Evolutionary conservation across 257 asterid genomes (phyloP), one percentile per base, ranked within the genome.

Genomic region (Thymus quinquecostatus): DNA sequence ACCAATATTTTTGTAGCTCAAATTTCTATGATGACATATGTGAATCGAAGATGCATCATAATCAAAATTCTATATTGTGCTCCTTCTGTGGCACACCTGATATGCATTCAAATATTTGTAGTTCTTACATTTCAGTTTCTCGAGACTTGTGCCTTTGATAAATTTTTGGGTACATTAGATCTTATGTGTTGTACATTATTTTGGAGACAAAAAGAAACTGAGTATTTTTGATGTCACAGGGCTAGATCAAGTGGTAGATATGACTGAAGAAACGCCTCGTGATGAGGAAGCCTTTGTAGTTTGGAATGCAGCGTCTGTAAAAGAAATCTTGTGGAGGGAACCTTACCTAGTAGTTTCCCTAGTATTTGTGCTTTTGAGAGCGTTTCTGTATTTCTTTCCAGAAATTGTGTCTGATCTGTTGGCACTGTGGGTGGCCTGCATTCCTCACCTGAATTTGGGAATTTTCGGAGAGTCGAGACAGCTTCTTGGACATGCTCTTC

Each of bases 401-500:
- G 80, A 77, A 75, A 76, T 78, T 61, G 70, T 72, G 41, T 76
- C 86, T 68, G 82, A 53, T 60, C 8, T 84, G 12, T 62, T 74
- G 57, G 84, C 84, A 66, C n/a, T 89, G 53, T 92, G 96, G 97
- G 80, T 71, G 34, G 84, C 90, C 38, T 82, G 82, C 81, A 68
- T 84, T 49, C 92, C 93, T 53, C 93, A 72, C 70, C 64, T 84
- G 58, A 89, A 87, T 78, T 12, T 87, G 82, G 87, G 74, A 51
- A 83, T 91, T 45, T 87, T 87, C 3, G 90, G 95, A 36, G 97
- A 87, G 80, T 78, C 92, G 3, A 78, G 83, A 73, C 96, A 87
- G 83, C 79, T 89, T 54, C 44, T 89, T 34, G 88, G 86, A 57
- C 96, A 81, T 8, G 87, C 84, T 5, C 80, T 91, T 50, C 87